These are phyloP conservation scores for Trichosporon coremiiforme DNA, from an alignment of 1,284 basidiomycete species.

Conservation along the genomic window DNA sequence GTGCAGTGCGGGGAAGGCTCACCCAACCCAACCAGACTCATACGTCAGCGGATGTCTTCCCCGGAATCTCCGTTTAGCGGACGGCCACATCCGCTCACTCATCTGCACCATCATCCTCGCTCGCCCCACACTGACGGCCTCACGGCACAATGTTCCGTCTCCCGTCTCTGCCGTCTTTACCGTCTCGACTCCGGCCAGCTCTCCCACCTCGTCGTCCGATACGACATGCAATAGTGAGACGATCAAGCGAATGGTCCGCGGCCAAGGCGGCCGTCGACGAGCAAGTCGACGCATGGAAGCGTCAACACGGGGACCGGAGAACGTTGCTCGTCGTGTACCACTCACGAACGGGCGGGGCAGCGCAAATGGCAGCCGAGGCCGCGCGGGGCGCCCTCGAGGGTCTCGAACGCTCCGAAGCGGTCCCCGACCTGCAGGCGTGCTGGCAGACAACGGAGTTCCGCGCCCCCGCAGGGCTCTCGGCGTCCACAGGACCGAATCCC, in stretches of 20 bases:
- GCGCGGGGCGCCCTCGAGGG: slow-evolving; percentile 24
- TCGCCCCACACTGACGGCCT: not conserved
- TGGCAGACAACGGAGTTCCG: slow-evolving; percentile 11
- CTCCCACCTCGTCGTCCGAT: not conserved
- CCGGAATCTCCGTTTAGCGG: slow-evolving; percentile 7
- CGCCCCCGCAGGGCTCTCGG: not conserved
- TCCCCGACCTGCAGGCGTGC: not conserved
- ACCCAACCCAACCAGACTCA: not conserved
- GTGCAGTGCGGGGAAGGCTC: not conserved
- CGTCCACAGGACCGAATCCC: slow-evolving; percentile 1
- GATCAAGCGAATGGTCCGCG: not conserved
- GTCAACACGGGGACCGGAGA: not conserved
- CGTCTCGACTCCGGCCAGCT: not conserved
- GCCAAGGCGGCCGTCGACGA: not conserved
- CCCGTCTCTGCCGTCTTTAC: not conserved
- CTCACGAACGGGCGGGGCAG: slow-evolving; percentile 28
- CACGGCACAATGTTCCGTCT: slow-evolving; percentile 9
- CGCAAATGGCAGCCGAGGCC: slow-evolving; percentile 29
- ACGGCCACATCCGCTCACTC: not conserved
- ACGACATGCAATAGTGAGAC: not conserved
- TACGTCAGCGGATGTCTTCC: not conserved
- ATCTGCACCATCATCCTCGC: not conserved
- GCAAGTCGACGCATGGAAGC: not conserved
- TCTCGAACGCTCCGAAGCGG: not conserved
- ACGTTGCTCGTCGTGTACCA: slow-evolving; percentile 37